Conservation (phyloP, 176 grass and related monocot genomes). For the Melocanna baccifera region DNA sequence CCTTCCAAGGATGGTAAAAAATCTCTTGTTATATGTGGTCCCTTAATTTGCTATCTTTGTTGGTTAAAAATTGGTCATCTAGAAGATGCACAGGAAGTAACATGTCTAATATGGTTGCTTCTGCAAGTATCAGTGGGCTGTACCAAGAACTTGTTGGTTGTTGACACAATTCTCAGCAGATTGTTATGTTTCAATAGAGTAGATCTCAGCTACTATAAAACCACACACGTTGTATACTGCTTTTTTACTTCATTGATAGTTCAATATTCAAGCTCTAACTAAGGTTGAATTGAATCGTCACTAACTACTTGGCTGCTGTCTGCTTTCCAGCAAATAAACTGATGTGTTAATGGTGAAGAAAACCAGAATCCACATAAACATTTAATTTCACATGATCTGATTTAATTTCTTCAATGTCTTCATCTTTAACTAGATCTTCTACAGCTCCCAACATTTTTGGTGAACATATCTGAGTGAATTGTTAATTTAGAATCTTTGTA, state of each 20-base stretch:
- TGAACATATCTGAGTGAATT: not conserved
- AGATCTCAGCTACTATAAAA: not conserved
- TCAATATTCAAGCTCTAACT: not conserved
- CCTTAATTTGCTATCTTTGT: not conserved
- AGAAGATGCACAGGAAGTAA: not conserved
- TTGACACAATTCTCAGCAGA: not conserved
- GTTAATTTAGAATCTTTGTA: not conserved
- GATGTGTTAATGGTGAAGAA: not conserved
- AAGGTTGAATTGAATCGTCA: not conserved
- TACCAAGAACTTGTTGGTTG: not conserved
- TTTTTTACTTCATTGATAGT: not conserved
- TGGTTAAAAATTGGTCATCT: not conserved
- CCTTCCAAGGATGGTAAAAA: no score
- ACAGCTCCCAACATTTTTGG: not conserved
- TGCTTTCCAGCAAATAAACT: constrained; percentile 3
- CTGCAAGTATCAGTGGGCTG: not conserved
- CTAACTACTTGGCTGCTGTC: not conserved
- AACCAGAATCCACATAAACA: not conserved
- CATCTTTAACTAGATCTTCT: not conserved
- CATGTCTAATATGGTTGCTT: not conserved
- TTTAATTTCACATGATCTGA: not conserved
- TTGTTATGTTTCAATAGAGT: not conserved
- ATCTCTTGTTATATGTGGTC: not conserved
- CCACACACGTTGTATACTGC: not conserved
- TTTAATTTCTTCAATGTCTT: not conserved